Evolutionary conservation across 768 basidiomycete species (phyloP).

Genomic region (Pleurotus eryngii): DNA sequence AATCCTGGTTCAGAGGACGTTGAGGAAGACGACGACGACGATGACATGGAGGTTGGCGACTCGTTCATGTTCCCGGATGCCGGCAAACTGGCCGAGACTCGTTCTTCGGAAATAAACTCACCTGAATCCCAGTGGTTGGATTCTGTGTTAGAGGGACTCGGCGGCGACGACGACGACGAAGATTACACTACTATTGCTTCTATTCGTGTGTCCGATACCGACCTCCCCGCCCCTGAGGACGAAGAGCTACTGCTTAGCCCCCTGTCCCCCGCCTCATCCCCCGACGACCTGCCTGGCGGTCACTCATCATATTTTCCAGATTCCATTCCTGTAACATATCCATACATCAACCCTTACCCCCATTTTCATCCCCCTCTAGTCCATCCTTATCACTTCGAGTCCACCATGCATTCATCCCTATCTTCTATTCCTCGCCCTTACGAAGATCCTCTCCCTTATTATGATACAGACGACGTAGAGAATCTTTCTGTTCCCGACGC

Average conservation of each 20-base stretch:
- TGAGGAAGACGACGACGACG: conserved; percentile 44
- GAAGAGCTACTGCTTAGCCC: conserved; percentile 65
- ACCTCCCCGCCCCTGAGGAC: conserved; percentile 56
- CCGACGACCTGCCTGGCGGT: conserved; percentile 63
- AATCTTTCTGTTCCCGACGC: conserved; percentile 73
- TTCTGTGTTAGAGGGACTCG: conserved; percentile 71
- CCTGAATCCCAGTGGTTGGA: conserved; percentile 83
- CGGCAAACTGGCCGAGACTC: conserved; percentile 45
- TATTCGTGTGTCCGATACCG: conserved; percentile 39
- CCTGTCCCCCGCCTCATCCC: conserved; percentile 66
- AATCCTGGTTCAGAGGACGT: conserved; percentile 32
- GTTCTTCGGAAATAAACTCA: conserved; percentile 32
- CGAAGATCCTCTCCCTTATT: conserved; percentile 63
- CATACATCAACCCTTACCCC: conserved; percentile 66
- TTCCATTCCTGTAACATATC: conserved; percentile 43
- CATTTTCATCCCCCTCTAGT: conserved; percentile 57
- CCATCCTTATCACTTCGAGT: conserved; percentile 45
- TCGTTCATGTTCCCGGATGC: conserved; percentile 83
- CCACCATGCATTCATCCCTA: conserved; percentile 41
- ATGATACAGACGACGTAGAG: conserved; percentile 59
- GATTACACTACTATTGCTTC: conserved; percentile 46
- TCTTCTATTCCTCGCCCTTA: conserved; percentile 41
- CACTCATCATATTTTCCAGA: conserved; percentile 35
- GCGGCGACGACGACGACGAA: conserved; percentile 63
- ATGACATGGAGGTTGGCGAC: conserved; percentile 53